A percentile compares a stretch with the other conserved stretches of the same genome.
Conservation (phyloP, 2,329 filamentous ascomycete species). For the Meredithiella fracta region DNA sequence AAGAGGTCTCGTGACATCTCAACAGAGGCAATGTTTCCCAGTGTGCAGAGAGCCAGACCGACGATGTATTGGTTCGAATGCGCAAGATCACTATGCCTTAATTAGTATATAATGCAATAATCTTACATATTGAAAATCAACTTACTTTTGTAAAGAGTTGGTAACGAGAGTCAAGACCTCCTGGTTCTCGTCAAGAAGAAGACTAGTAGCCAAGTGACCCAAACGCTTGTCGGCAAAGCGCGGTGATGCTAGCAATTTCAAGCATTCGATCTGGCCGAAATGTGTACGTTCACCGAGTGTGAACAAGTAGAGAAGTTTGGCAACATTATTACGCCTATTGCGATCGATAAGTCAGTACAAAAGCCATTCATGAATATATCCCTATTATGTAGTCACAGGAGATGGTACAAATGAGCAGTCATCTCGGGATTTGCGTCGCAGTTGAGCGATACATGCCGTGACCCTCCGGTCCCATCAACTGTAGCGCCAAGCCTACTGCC, state of each 20-base stretch:
- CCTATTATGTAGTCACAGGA: not conserved
- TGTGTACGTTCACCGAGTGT: constrained; percentile 94
- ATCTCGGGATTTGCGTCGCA: not conserved
- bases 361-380: not conserved
- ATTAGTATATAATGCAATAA: not conserved
- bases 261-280: constrained; percentile 97
- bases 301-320: constrained; percentile 94
- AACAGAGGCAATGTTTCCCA: constrained; percentile 93
- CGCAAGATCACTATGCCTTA: constrained; percentile 57
- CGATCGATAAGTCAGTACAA: constrained; percentile 7
- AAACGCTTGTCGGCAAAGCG: constrained; percentile 95
- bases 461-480: not conserved
- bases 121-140: not conserved
- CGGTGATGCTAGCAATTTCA: constrained; percentile 90
- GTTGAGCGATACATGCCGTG: not conserved
- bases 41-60: constrained; percentile 83
- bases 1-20: constrained; percentile 98
- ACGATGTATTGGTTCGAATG: constrained; percentile 98
- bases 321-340: constrained; percentile 87
- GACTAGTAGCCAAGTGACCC: constrained; percentile 88
- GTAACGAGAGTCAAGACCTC: constrained; percentile 94
- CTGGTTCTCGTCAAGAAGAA: constrained; percentile 93
- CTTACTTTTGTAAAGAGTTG: constrained; percentile 91
- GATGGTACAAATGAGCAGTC: not conserved
- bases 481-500: too few species aligned